phyloP scores from a whole-genome alignment of 2,329 filamentous ascomycete genomes.

The Aureobasidium sp. region DNA sequence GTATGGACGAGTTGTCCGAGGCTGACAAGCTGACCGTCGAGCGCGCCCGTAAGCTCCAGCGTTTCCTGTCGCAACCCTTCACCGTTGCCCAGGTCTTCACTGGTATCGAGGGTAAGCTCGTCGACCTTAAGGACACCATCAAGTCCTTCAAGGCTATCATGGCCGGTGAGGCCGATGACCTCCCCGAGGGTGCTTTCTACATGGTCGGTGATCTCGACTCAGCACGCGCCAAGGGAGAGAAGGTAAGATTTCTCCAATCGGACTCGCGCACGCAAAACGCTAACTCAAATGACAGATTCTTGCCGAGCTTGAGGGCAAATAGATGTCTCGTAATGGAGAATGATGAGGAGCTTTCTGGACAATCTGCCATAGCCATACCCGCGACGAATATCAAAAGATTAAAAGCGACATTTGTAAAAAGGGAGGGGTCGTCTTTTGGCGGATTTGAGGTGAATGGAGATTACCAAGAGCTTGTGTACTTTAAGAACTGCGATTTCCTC shows the following conservation, averaged over 20 bases:
- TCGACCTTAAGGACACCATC: constrained; percentile 98
- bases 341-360: constrained; percentile 9
- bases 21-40: constrained; percentile 99
- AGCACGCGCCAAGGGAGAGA: constrained; percentile 94
- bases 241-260: constrained; percentile 29
- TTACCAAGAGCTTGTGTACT: constrained; percentile 13
- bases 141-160: constrained; percentile 95
- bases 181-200: constrained; percentile 76
- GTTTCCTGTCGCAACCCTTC: constrained; percentile 99
- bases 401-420: constrained; percentile 14
- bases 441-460: constrained; percentile 11
- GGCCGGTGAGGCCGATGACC: constrained; percentile 85
- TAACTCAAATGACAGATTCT: constrained; percentile 54
- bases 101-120: constrained; percentile 91
- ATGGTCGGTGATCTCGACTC: constrained; percentile 77
- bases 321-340: constrained; percentile 8
- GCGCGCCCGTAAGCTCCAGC: constrained; percentile 99
- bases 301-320: constrained; percentile 66
- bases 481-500: constrained; percentile 14
- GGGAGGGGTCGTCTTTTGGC: constrained; percentile 12
- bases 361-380: constrained; percentile 4
- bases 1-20: constrained; percentile 99
- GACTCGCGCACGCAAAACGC: too few species aligned
- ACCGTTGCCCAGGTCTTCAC: constrained; percentile 81
- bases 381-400: constrained; percentile 11